These are phyloP conservation scores for Flueggea neowawraea DNA, from an alignment of 441 rosid genomes.

Conservation along the genomic window DNA sequence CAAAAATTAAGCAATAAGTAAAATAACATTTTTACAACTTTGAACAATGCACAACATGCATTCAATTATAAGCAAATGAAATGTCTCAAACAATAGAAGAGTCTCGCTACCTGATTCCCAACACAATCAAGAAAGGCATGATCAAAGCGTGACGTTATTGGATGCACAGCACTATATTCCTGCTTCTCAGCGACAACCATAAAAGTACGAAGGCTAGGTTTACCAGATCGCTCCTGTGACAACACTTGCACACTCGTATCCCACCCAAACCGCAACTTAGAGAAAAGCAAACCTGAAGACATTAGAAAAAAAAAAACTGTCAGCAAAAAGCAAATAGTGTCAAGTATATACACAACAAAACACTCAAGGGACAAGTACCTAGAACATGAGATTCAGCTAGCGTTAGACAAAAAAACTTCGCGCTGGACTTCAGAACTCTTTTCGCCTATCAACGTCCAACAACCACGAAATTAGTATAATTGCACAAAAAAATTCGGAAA, in stretches of 20 bases:
- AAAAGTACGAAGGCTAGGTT: constrained; percentile 57
- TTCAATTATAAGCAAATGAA: too few relatives aligned
- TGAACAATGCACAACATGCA: too few relatives aligned
- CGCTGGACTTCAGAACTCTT: constrained; percentile 66
- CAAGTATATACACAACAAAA: neutral
- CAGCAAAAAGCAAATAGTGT: neutral
- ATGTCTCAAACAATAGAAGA: neutral
- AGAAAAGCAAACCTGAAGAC: constrained; percentile 73
- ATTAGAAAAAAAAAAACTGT: neutral
- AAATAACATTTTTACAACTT: too few relatives aligned
- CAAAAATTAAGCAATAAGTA: too few relatives aligned
- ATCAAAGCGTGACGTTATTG: constrained; percentile 40
- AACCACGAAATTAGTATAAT: constrained; percentile 2
- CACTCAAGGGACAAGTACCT: constrained; percentile 38
- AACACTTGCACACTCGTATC: constrained; percentile 52
- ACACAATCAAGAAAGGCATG: constrained; percentile 36
- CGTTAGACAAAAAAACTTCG: constrained; percentile 81
- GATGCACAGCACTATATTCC: constrained; percentile 34
- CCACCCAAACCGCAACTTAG: constrained; percentile 91
- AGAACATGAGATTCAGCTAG: constrained; percentile 88
- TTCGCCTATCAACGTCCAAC: constrained; percentile 46
- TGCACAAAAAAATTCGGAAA: constrained; percentile 4
- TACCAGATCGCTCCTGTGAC: constrained; percentile 42
- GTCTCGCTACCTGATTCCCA: constrained; percentile 53
- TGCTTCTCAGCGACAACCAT: constrained; percentile 80